Conservation (phyloP, 139 green algal species). For the Klebsormidium nitens region DNA sequence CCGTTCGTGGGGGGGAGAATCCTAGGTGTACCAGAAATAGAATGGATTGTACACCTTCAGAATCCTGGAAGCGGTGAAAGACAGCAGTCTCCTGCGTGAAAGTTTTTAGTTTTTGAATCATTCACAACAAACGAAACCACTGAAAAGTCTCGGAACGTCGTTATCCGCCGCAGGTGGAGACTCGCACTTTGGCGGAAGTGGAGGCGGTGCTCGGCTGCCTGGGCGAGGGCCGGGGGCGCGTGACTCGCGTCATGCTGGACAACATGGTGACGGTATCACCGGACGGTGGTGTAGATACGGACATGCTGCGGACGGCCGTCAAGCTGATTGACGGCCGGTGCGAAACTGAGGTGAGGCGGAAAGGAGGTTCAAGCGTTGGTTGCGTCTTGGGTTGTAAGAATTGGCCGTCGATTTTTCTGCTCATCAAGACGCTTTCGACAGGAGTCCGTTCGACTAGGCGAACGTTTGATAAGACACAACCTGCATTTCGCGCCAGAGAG, state of each 20-base stretch:
- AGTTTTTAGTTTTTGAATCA: no score
- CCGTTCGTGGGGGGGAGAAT: no score
- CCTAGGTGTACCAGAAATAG: no score
- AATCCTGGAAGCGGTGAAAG: no score
- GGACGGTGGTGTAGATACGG: constrained; percentile 68
- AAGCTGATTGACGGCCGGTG: constrained; percentile 45
- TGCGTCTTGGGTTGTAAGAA: background rate
- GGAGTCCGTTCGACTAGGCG: no score
- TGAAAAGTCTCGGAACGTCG: no score
- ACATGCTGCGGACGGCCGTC: constrained; percentile 58
- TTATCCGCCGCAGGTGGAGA: constrained; percentile 80
- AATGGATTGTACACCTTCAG: no score
- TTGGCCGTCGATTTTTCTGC: background rate
- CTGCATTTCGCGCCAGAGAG: no score
- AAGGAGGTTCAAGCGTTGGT: background rate
- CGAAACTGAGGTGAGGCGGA: constrained; percentile 77
- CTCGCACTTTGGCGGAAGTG: constrained; percentile 83
- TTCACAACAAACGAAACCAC: no score
- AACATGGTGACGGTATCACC: constrained; percentile 79
- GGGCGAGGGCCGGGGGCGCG: background rate
- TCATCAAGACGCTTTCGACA: no score
- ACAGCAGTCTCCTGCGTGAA: no score
- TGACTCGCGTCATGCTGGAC: constrained; percentile 89
- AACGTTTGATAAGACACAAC: no score
- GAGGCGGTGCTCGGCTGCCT: constrained; percentile 63